Evolutionary conservation across 2,329 filamentous ascomycete species (phyloP), one percentile per base, ranked within the genome.

Genomic region (Nigrospora oryzae): DNA sequence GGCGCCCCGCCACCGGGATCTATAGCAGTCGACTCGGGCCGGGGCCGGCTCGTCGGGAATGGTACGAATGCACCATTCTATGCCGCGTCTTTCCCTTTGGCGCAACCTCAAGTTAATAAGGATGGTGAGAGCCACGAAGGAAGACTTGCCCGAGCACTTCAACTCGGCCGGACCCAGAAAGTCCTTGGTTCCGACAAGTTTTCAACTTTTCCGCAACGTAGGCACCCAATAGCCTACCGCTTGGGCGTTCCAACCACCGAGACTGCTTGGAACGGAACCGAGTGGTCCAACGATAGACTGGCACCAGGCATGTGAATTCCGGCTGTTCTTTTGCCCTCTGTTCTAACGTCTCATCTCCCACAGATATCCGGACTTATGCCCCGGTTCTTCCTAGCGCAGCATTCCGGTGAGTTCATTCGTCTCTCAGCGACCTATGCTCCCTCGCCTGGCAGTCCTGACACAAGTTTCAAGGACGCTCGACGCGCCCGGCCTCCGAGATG

Each of bases 401-500:
- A 5, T 94, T 94, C 67, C 86, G 86, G 82, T 84, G 71, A 61
- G 75, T 67, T 40, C 12, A 17, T 13, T 32, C 23, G 10, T 28
- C 23, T 28, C 23, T 28, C 19, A 6, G 23, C 8, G n/a, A n/a
- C 40, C 5, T 11, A 15, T 28, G 3, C 32, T 33, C 16, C 30
- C 6, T 15, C 38, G 14, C 30, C 30, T 2, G 10, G 4, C 16
- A 8, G 38, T 48, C 38, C 44, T 74, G 45, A 73, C 56, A 46
- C 14, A 6, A 8, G 2, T 19, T n/a, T 14, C 11, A 50, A 85
- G 81, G 66, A 86, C 96, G 7, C 74, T 98, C 5, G 89, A 96
- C 65, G 91, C 91, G 10, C 89, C 90, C 3, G 79, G 81, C 42
- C 71, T 97, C n/a, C 81, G 89, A 46, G 89, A 97, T 56, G 91